Conservation (phyloP, 2,329 filamentous ascomycete genomes). For the Colletotrichum lindemuthianum region DNA sequence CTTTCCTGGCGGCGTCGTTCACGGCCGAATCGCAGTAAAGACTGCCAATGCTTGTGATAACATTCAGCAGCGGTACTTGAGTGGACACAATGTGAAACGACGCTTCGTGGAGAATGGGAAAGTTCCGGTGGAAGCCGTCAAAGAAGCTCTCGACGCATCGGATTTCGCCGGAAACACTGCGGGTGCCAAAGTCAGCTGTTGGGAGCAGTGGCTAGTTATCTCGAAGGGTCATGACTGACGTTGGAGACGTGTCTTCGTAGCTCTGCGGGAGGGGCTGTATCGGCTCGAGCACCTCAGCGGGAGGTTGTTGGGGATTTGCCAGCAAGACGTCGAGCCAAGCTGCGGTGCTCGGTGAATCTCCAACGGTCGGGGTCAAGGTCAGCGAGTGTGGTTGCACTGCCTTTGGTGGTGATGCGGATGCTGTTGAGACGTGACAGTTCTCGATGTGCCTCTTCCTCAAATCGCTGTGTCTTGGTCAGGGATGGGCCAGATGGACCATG, state of each 20-base stretch:
- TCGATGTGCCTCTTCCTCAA: conserved; percentile 23
- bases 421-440: conserved; percentile 15
- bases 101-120: conserved; percentile 13
- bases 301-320: conserved; percentile 14
- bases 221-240: not conserved
- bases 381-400: conserved; percentile 8
- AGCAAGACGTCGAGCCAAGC: conserved; percentile 24
- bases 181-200: not conserved
- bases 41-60: conserved; percentile 22
- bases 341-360: conserved; percentile 13
- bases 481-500: not conserved
- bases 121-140: conserved; percentile 21
- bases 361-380: not conserved
- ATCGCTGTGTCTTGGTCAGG: not conserved
- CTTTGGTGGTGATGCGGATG: conserved; percentile 4
- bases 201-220: not conserved
- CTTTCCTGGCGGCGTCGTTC: conserved; percentile 7
- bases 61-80: conserved; percentile 19
- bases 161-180: conserved; percentile 16
- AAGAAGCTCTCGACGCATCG: conserved; percentile 24
- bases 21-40: conserved; percentile 24
- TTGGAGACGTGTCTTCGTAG: conserved; percentile 3
- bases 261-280: conserved; percentile 6
- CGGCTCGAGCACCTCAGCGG: conserved; percentile 6
- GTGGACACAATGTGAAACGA: conserved; percentile 26